Conservation (phyloP, 441 rosid genomes). For the Francoa sonchifolia region DNA sequence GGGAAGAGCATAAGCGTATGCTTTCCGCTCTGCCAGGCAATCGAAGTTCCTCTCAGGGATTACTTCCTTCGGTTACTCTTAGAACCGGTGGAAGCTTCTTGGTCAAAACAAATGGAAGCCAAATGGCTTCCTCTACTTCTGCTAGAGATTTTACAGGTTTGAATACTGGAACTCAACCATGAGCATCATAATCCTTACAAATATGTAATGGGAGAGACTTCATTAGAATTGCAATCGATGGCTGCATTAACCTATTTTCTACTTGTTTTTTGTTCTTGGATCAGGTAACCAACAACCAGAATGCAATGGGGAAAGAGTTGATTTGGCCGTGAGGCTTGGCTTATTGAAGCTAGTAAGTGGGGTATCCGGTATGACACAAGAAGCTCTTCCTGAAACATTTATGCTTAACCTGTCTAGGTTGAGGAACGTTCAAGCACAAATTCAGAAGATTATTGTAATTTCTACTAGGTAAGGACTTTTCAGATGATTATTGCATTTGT, state of each 20-base stretch:
- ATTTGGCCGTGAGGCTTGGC: constrained; percentile 64
- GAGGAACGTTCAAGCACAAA: constrained; percentile 63
- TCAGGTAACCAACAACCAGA: constrained; percentile 37
- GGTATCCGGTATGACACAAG: constrained; percentile 47
- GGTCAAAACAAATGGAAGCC: constrained; percentile 16
- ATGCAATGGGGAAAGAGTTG: constrained; percentile 66
- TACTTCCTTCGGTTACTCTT: constrained; percentile 40
- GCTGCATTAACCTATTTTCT: too few species aligned
- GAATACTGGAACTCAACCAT: too few species aligned
- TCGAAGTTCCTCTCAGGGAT: constrained; percentile 27
- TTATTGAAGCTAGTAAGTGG: constrained; percentile 57
- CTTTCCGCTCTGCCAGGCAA: constrained; percentile 31
- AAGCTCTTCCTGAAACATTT: constrained; percentile 61
- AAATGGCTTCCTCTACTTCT: constrained; percentile 9
- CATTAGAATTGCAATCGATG: too few species aligned
- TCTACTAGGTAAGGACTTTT: constrained; percentile 40
- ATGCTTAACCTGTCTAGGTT: constrained; percentile 51
- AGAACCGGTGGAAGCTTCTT: constrained; percentile 59
- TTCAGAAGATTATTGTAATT: constrained; percentile 67
- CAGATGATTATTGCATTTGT: background rate
- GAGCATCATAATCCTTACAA: too few species aligned
- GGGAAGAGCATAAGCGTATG: constrained; percentile 54
- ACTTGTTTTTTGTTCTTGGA: constrained; percentile 2
- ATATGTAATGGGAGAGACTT: too few species aligned
- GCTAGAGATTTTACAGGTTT: constrained; percentile 29